Percentiles rank a stretch among this genome's conserved stretches.
Evolutionary conservation across 2,329 filamentous ascomycete species (phyloP).

Genomic region (Neospermospora avenae): DNA sequence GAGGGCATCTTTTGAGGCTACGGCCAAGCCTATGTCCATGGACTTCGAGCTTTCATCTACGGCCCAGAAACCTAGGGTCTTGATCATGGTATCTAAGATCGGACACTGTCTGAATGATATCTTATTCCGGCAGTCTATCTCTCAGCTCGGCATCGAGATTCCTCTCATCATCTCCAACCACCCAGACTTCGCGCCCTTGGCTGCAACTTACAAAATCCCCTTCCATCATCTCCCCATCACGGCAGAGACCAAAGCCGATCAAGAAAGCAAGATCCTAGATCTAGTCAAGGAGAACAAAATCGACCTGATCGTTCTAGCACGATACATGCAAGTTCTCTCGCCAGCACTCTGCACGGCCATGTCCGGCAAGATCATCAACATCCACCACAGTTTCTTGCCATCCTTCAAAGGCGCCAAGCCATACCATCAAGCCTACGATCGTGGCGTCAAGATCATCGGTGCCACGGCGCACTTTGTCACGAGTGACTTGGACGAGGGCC

Average conservation of each 20-base stretch:
- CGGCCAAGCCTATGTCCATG: constrained; percentile 64
- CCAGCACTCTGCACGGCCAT: constrained; percentile 72
- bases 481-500: constrained; percentile 79
- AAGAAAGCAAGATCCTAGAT: constrained; percentile 69
- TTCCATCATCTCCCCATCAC: constrained; percentile 81
- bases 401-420: constrained; percentile 86
- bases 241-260: constrained; percentile 70
- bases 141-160: constrained; percentile 69
- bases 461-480: constrained; percentile 86
- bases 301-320: constrained; percentile 76
- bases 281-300: constrained; percentile 66
- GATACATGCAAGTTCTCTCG: constrained; percentile 85
- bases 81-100: constrained; percentile 90
- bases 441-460: constrained; percentile 85
- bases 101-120: constrained; percentile 83
- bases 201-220: constrained; percentile 69
- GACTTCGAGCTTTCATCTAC: constrained; percentile 68
- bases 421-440: constrained; percentile 83
- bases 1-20: constrained; percentile 52
- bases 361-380: constrained; percentile 87
- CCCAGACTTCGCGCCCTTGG: constrained; percentile 66
- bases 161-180: constrained; percentile 82
- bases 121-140: constrained; percentile 72
- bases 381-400: constrained; percentile 84
- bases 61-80: constrained; percentile 66